Evolutionary conservation across 371 early-diverging fungal genomes (phyloP).

Genomic region (Syncephalastrum monosporum): DNA sequence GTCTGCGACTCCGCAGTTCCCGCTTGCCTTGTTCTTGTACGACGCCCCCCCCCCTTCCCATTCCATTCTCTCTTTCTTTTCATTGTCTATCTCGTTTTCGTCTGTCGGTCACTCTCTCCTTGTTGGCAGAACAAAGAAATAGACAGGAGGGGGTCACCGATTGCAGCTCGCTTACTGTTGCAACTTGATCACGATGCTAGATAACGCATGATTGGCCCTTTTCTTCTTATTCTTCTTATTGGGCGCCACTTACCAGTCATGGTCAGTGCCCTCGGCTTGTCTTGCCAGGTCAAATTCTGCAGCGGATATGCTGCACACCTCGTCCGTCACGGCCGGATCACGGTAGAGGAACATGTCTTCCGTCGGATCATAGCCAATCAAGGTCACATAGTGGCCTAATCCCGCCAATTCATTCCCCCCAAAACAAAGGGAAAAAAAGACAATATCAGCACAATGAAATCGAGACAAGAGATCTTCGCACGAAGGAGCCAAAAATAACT

Average conservation of each 20-base stretch:
- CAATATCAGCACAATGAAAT: too few species aligned
- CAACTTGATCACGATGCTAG: conserved; percentile 20
- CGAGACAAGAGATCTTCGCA: too few species aligned
- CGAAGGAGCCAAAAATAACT: background rate
- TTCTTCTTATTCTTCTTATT: background rate
- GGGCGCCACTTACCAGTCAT: conserved; percentile 55
- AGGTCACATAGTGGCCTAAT: conserved; percentile 68
- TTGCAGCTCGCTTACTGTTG: background rate
- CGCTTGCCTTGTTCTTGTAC: background rate
- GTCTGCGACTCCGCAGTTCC: conserved; percentile 1
- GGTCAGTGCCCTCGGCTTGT: conserved; percentile 65
- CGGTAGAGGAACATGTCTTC: conserved; percentile 70
- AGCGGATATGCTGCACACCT: conserved; percentile 62
- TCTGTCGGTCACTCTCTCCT: background rate
- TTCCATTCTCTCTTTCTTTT: conserved; percentile 8
- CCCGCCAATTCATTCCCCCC: too few species aligned
- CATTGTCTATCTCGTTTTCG: background rate
- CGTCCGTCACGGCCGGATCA: conserved; percentile 66
- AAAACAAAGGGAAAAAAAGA: background rate
- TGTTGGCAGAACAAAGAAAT: background rate
- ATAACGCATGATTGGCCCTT: background rate
- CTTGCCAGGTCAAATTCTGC: conserved; percentile 63
- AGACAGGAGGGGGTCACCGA: background rate
- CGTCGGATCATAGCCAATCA: conserved; percentile 70
- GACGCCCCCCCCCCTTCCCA: background rate